Evolutionary conservation across 192 early-diverging fungal species (phyloP).

Genomic region (Coemansia sp.): DNA sequence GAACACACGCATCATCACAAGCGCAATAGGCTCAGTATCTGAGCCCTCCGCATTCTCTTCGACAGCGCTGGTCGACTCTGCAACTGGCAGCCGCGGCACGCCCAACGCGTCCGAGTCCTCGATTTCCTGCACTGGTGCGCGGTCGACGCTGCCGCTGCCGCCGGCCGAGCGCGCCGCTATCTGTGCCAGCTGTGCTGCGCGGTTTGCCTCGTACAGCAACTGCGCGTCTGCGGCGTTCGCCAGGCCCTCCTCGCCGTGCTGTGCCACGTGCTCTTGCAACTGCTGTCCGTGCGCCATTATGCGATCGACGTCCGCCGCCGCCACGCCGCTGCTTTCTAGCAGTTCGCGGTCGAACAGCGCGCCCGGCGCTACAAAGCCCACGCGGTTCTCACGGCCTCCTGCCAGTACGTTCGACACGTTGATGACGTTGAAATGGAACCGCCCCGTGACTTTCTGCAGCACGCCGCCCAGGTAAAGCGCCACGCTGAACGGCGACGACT

Average conservation of each 20-base stretch:
- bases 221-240: constrained; percentile 8
- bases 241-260: constrained; percentile 24
- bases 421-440: constrained; percentile 38
- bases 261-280: constrained; percentile 22
- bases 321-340: constrained; percentile 22
- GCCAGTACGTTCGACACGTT: neutral
- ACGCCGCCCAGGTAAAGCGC: constrained; percentile 8
- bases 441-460: constrained; percentile 36
- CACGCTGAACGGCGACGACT: neutral
- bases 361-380: constrained; percentile 44
- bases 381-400: constrained; percentile 20
- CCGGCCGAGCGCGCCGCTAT: no score
- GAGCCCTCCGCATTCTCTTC: neutral
- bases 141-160: no score
- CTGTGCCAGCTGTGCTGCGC: no score
- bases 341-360: constrained; percentile 34
- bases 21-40: constrained; percentile 11
- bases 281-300: constrained; percentile 19
- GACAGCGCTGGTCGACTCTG: neutral
- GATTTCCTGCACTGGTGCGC: no score
- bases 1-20: constrained; percentile 19
- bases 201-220: constrained; percentile 5
- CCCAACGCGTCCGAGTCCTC: neutral
- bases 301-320: constrained; percentile 5
- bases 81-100: neutral